Conservation (phyloP, 2,329 filamentous ascomycete genomes). For the Fonsecaea multimorphosa region DNA sequence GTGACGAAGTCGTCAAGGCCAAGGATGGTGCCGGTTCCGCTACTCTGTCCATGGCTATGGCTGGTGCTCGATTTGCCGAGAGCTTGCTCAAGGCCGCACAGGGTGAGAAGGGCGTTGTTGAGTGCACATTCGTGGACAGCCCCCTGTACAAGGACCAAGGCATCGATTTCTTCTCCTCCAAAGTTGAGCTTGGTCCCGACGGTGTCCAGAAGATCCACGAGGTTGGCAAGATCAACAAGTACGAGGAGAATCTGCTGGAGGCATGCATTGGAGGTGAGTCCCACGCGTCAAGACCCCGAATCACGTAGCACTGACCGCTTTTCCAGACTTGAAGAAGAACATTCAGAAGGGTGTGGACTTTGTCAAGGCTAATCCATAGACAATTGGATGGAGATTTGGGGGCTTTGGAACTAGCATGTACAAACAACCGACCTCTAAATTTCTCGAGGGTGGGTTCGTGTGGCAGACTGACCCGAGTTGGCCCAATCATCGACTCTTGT, state of each 20-base stretch:
- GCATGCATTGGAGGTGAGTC: slow-evolving; percentile 69
- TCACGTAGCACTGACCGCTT: slow-evolving; percentile 27
- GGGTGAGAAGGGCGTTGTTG: slow-evolving; percentile 91
- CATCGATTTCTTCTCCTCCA: slow-evolving; percentile 94
- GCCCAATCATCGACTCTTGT: slow-evolving; percentile 15
- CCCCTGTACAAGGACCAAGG: slow-evolving; percentile 99
- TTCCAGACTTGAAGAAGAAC: slow-evolving; percentile 66
- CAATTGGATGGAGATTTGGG: neutral
- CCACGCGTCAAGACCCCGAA: neutral
- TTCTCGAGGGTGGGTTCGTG: neutral
- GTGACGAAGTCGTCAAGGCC: slow-evolving; percentile 98
- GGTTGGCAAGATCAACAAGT: slow-evolving; percentile 80
- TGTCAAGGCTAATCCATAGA: slow-evolving; percentile 64
- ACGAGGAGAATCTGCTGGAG: slow-evolving; percentile 89
- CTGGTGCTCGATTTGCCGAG: slow-evolving; percentile 84
- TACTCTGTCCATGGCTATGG: slow-evolving; percentile 98
- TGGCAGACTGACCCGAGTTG: neutral
- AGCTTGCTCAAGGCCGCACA: slow-evolving; percentile 89
- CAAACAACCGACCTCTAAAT: slow-evolving; percentile 22
- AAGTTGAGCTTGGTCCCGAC: slow-evolving; percentile 93
- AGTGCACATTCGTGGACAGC: slow-evolving; percentile 96
- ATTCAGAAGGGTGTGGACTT: slow-evolving; percentile 86
- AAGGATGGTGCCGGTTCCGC: slow-evolving; percentile 97
- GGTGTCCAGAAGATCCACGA: slow-evolving; percentile 93
- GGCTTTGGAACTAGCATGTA: slow-evolving; percentile 25